Percentiles rank a stretch among this genome's conserved stretches.
Conservation (phyloP, 1,284 basidiomycete species). For the Heterobasidion occidentale region DNA sequence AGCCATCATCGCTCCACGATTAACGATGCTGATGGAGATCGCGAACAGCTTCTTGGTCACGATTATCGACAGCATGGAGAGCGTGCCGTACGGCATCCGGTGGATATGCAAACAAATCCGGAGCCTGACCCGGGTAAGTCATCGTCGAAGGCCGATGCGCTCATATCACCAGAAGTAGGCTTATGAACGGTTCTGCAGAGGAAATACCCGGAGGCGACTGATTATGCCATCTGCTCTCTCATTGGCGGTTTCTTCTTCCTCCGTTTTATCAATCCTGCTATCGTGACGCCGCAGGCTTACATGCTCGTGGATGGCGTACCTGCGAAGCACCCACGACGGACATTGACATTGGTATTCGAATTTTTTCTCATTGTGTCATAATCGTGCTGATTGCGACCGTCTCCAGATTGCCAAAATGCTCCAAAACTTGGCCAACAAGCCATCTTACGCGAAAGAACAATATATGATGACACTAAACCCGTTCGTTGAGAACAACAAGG, state of each 20-base stretch:
- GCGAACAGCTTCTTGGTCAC: slow-evolving; percentile 95
- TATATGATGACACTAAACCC: slow-evolving; percentile 99
- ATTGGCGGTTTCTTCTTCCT: slow-evolving; percentile 99
- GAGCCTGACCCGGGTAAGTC: slow-evolving; percentile 81
- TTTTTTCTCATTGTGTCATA: neutral
- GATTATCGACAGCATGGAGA: slow-evolving; percentile 98
- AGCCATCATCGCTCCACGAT: slow-evolving; percentile 90
- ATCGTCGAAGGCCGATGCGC: slow-evolving; percentile 2
- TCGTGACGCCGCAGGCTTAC: slow-evolving; percentile 98
- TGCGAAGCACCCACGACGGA: slow-evolving; percentile 93
- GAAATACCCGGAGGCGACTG: slow-evolving; percentile 96
- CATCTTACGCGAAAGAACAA: slow-evolving; percentile 93
- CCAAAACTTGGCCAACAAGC: slow-evolving; percentile 98
- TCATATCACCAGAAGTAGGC: neutral
- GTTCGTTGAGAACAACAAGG: slow-evolving; percentile 98
- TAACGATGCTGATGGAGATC: slow-evolving; percentile 99
- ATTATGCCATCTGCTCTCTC: slow-evolving; percentile 95
- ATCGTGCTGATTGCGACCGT: slow-evolving; percentile 5
- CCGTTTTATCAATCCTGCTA: slow-evolving; percentile 99
- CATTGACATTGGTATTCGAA: slow-evolving; percentile 76
- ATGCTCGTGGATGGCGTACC: slow-evolving; percentile 98
- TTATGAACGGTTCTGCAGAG: slow-evolving; percentile 43
- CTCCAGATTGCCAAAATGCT: slow-evolving; percentile 97
- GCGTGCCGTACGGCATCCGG: slow-evolving; percentile 96
- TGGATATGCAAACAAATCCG: slow-evolving; percentile 99